Evolutionary conservation across 768 basidiomycete genomes (phyloP).

Genomic region (Sporobolomyces phaffii): DNA sequence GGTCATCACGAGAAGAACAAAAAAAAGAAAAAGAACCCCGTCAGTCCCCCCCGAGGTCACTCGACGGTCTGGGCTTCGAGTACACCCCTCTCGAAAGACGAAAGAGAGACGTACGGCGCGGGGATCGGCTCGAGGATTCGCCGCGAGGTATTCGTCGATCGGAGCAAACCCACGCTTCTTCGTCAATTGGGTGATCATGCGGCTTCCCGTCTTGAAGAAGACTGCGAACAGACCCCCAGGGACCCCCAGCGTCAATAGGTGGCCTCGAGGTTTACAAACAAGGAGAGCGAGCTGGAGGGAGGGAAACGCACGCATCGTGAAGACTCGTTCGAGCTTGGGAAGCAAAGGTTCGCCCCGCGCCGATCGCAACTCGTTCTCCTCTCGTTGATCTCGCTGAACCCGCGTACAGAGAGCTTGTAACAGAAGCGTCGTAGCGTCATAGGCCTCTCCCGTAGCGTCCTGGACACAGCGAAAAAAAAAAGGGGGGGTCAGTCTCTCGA

Average conservation of each 20-base stretch:
- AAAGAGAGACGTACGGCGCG: neutral
- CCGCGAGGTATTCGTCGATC: conserved; percentile 18
- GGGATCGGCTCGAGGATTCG: conserved; percentile 5
- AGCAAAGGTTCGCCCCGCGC: neutral
- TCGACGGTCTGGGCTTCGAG: no score
- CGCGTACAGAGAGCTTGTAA: conserved; percentile 11
- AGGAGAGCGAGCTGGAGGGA: neutral
- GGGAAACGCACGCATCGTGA: conserved; percentile 26
- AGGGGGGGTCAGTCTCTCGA: neutral
- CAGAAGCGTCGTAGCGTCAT: conserved; percentile 31
- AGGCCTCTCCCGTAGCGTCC: conserved; percentile 31
- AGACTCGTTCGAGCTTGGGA: conserved; percentile 8
- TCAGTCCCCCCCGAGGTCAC: no score
- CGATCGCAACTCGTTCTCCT: neutral
- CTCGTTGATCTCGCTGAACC: conserved; percentile 7
- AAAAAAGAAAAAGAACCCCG: no score
- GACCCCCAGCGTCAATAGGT: no score
- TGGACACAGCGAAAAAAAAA: neutral
- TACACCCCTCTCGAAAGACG: no score
- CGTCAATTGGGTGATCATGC: conserved; percentile 14
- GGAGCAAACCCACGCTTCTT: conserved; percentile 29
- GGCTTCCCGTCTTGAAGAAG: conserved; percentile 27
- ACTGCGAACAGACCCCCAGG: neutral
- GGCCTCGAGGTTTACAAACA: no score
- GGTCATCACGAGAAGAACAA: no score